A percentile compares a stretch with the other conserved stretches of the same genome.
Conservation (phyloP, 331 rosid species). For the Quercus phellos region DNA sequence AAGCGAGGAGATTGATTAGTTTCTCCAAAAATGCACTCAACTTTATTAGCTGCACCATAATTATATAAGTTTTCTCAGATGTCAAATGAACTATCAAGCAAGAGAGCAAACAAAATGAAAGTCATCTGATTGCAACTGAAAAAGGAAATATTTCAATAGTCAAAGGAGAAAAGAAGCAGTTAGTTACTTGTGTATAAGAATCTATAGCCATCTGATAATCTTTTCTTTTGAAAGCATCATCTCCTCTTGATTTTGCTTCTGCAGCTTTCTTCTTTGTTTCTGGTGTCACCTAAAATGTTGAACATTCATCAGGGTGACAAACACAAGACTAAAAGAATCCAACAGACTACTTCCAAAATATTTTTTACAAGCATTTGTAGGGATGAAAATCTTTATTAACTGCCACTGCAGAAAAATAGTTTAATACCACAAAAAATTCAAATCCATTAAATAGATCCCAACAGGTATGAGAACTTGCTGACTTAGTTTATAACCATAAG, state of each 20-base stretch:
- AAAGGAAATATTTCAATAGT: neutral
- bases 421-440: neutral
- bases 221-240: conserved; percentile 69
- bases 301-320: conserved; percentile 14
- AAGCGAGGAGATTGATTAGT: neutral
- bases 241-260: conserved; percentile 87
- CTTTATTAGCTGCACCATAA: neutral
- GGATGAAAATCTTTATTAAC: neutral
- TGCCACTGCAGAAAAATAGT: neutral
- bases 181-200: conserved; percentile 80
- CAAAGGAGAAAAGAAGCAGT: conserved; percentile 12
- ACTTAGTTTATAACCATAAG: neutral
- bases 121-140: neutral
- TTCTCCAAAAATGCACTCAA: neutral
- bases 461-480: neutral
- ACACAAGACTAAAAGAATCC: neutral
- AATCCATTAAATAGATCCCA: neutral
- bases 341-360: neutral
- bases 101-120: neutral
- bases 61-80: neutral
- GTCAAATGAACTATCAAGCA: neutral
- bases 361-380: neutral
- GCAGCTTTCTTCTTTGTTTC: conserved; percentile 84
- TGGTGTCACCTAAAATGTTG: conserved; percentile 60
- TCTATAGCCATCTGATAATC: conserved; percentile 64